Evolutionary conservation across 2,329 filamentous ascomycete genomes (phyloP).

Genomic region (Ceratocystis huliohia): DNA sequence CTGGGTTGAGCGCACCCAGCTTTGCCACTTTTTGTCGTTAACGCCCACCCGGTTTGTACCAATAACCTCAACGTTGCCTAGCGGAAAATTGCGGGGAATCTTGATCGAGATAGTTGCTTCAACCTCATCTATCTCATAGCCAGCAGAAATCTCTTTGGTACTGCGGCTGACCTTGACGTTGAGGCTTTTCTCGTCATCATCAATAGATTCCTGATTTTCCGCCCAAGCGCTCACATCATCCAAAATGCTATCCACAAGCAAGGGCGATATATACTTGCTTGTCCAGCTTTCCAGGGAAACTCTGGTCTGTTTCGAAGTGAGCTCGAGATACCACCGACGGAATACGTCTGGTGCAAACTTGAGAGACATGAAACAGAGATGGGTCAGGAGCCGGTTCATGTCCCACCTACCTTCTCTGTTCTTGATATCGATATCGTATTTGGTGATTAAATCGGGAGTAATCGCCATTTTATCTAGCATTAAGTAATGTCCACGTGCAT

Average conservation of each 20-base stretch:
- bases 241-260: conserved; percentile 53
- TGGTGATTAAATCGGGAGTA: conserved; percentile 40
- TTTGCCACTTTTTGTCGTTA: conserved; percentile 82
- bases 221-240: conserved; percentile 58
- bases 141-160: conserved; percentile 65
- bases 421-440: conserved; percentile 40
- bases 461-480: conserved; percentile 60
- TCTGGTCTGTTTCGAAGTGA: conserved; percentile 67
- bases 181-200: conserved; percentile 40
- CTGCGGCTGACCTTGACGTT: conserved; percentile 58
- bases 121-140: conserved; percentile 79
- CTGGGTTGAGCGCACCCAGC: conserved; percentile 77
- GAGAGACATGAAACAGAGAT: conserved; percentile 73
- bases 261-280: conserved; percentile 64
- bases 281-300: conserved; percentile 76
- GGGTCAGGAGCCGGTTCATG: conserved; percentile 70
- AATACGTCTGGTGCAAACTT: conserved; percentile 66
- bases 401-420: conserved; percentile 47
- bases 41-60: conserved; percentile 76
- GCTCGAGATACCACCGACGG: conserved; percentile 72
- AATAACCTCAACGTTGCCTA: conserved; percentile 63
- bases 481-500: conserved; percentile 58
- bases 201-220: conserved; percentile 36
- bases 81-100: conserved; percentile 69
- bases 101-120: conserved; percentile 70